phyloP scores from a whole-genome alignment of 1,139 yeast species.

The Pichia sp. region DNA sequence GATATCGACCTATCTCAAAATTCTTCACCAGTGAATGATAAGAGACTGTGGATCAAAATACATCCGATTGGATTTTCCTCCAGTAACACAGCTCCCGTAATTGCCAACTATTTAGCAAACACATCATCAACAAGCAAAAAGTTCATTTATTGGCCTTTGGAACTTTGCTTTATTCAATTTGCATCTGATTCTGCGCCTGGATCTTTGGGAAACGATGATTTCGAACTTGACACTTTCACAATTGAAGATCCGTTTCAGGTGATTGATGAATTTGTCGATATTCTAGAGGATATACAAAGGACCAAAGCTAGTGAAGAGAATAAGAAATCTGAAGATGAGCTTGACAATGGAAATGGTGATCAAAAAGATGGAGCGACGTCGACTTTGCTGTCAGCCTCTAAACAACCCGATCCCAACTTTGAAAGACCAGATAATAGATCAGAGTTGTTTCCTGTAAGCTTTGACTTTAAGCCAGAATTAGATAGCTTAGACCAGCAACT shows the following conservation, averaged over 20 bases:
- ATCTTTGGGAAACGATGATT: background rate
- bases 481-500: constrained; percentile 14
- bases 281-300: constrained; percentile 19
- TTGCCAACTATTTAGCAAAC: constrained; percentile 43
- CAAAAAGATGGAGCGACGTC: background rate
- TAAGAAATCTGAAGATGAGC: constrained; percentile 11
- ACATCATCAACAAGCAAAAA: constrained; percentile 48
- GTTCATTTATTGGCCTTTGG: constrained; percentile 68
- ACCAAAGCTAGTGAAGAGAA: constrained; percentile 21
- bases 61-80: constrained; percentile 65
- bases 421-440: constrained; percentile 7
- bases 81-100: constrained; percentile 63
- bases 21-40: constrained; percentile 25
- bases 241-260: constrained; percentile 26
- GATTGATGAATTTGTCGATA: constrained; percentile 28
- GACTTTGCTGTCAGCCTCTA: background rate
- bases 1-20: constrained; percentile 37
- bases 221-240: constrained; percentile 17
- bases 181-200: constrained; percentile 25
- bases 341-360: constrained; percentile 5
- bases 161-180: constrained; percentile 56
- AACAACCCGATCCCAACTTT: background rate
- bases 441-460: constrained; percentile 15
- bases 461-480: constrained; percentile 14
- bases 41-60: constrained; percentile 54